Conservation (phyloP, 2,329 filamentous ascomycete genomes). For the Lasiodiplodia hormozganensis region DNA sequence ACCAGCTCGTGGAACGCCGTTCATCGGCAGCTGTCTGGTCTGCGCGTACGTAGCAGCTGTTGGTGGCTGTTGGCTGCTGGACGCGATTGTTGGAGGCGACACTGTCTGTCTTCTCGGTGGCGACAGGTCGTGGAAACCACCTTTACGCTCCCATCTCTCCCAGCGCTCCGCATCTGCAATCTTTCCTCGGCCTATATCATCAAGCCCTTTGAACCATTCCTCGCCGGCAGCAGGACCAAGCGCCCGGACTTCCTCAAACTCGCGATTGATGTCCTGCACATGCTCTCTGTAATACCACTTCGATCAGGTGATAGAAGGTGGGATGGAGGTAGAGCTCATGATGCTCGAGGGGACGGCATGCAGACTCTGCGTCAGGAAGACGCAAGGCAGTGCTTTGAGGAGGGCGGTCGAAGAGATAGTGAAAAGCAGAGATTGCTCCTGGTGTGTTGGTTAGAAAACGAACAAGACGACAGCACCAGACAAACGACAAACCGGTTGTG, state of each 20-base stretch:
- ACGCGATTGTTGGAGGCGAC: constrained; percentile 1
- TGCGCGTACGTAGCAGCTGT: background rate
- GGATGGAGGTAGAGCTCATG: constrained; percentile 59
- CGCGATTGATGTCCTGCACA: constrained; percentile 66
- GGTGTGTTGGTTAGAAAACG: constrained; percentile 34
- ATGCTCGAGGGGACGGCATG: constrained; percentile 65
- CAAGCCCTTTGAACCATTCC: constrained; percentile 81
- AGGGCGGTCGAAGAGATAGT: constrained; percentile 65
- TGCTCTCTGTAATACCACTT: constrained; percentile 72
- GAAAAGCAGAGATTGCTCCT: constrained; percentile 75
- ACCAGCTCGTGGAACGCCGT: constrained; percentile 28
- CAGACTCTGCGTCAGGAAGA: constrained; percentile 67
- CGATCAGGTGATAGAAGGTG: constrained; percentile 58
- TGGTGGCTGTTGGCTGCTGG: constrained; percentile 11
- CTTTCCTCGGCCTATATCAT: constrained; percentile 65
- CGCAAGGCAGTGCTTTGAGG: constrained; percentile 72
- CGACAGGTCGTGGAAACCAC: constrained; percentile 19
- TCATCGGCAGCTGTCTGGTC: constrained; percentile 26
- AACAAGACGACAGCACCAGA: constrained; percentile 31
- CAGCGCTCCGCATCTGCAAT: constrained; percentile 71
- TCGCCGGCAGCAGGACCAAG: constrained; percentile 73
- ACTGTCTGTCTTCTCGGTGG: background rate
- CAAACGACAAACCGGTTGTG: constrained; percentile 66
- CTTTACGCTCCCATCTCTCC: constrained; percentile 72
- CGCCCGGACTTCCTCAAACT: constrained; percentile 69